A percentile compares a stretch with the other conserved stretches of the same genome.
These are phyloP conservation scores for Schizophyllum commune DNA, from an alignment of 1,284 basidiomycete genomes.

Conservation along the genomic window DNA sequence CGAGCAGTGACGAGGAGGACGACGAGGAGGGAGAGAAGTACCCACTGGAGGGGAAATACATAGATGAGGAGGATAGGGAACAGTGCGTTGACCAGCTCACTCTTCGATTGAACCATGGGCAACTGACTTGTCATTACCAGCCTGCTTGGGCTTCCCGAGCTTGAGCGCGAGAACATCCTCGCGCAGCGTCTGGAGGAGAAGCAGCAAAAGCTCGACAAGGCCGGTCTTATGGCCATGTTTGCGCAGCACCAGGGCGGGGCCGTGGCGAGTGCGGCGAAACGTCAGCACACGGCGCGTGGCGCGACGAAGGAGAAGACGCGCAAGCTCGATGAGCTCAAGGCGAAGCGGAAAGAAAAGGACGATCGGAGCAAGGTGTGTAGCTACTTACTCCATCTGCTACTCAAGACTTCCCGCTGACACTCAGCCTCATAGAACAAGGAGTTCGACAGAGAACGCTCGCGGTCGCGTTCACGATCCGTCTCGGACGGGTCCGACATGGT, in stretches of 20 bases:
- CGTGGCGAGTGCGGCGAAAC: constrained; percentile 68
- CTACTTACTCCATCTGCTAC: constrained; percentile 1
- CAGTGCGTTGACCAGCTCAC: constrained; percentile 41
- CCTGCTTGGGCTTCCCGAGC: constrained; percentile 73
- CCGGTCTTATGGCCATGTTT: constrained; percentile 71
- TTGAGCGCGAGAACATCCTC: constrained; percentile 84
- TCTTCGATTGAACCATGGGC: background rate
- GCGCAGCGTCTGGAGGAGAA: constrained; percentile 76
- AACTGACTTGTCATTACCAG: constrained; percentile 32
- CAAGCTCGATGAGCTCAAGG: constrained; percentile 79
- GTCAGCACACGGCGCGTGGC: constrained; percentile 61
- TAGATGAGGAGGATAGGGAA: constrained; percentile 75
- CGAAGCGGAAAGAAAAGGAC: constrained; percentile 72
- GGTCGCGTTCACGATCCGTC: constrained; percentile 35
- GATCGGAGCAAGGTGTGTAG: constrained; percentile 60
- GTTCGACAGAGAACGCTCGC: constrained; percentile 52
- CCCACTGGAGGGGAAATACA: constrained; percentile 87
- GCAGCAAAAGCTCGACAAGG: constrained; percentile 68
- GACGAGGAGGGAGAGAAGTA: constrained; percentile 58
- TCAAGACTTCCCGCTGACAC: constrained; percentile 6
- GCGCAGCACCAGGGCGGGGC: constrained; percentile 45
- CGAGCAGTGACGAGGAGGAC: constrained; percentile 22
- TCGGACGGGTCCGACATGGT: constrained; percentile 55
- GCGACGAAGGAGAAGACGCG: constrained; percentile 77
- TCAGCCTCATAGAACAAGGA: constrained; percentile 35